These are phyloP conservation scores for Neurospora sublineolata DNA, from an alignment of 495 filamentous ascomycete species.

Conservation along the genomic window DNA sequence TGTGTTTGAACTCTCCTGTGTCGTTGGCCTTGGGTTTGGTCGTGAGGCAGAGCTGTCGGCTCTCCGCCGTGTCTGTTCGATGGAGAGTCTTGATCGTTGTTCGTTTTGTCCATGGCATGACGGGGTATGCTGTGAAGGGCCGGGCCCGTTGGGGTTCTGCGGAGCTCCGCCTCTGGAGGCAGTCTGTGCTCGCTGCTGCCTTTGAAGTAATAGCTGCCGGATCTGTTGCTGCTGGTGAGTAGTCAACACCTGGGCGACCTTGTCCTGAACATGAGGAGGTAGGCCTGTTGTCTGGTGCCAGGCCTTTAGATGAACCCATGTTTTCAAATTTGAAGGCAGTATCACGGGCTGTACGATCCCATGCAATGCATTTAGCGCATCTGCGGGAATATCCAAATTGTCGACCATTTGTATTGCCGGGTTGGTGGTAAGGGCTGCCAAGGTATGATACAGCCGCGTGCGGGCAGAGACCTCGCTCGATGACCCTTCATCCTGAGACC, in stretches of 20 bases:
- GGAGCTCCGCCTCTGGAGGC: neutral
- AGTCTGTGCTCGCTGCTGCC: constrained; percentile 10
- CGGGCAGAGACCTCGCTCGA: neutral
- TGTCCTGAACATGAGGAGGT: constrained; percentile 15
- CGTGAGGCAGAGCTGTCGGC: neutral
- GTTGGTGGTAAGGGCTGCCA: neutral
- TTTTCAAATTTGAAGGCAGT: constrained; percentile 50
- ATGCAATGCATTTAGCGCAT: constrained; percentile 15
- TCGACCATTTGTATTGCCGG: constrained; percentile 21
- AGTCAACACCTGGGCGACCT: constrained; percentile 36
- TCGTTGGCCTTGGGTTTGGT: neutral
- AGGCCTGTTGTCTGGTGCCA: constrained; percentile 41
- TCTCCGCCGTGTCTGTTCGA: neutral
- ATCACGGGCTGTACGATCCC: neutral
- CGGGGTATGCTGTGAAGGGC: neutral
- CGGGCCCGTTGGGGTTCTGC: too few relatives aligned
- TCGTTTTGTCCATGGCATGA: neutral
- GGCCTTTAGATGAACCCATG: constrained; percentile 63
- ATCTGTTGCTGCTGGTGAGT: constrained; percentile 46
- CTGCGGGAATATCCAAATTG: constrained; percentile 24
- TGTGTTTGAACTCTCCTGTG: neutral
- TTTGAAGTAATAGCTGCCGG: constrained; percentile 11
- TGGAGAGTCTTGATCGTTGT: neutral
- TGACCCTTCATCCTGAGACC: neutral
- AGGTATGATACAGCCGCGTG: neutral